Conservation (phyloP, 2,329 filamentous ascomycete species). For the Talaromyces pinophilus region DNA sequence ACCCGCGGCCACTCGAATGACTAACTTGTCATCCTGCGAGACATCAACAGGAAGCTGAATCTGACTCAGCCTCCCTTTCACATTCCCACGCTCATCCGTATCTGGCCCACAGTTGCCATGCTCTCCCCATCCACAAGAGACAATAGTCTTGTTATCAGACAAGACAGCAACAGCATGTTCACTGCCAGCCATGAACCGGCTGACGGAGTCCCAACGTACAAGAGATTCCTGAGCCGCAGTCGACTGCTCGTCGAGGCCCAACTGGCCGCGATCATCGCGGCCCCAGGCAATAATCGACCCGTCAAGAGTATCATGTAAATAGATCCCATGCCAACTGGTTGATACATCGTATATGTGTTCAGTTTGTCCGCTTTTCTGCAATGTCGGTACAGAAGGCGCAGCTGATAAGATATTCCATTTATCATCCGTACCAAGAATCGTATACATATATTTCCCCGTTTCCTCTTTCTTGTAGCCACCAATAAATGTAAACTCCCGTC, state of each 20-base stretch:
- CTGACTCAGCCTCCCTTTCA: conserved; percentile 67
- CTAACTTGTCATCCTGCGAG: conserved; percentile 42
- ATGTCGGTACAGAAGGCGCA: conserved; percentile 48
- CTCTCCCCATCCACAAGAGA: conserved; percentile 96
- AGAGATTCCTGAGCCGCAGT: conserved; percentile 22
- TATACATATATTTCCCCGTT: conserved; percentile 53
- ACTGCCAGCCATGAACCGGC: conserved; percentile 75
- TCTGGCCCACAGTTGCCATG: conserved; percentile 90
- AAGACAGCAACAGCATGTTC: conserved; percentile 83
- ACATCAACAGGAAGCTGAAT: conserved; percentile 60
- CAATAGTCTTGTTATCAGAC: conserved; percentile 59
- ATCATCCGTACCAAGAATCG: conserved; percentile 68
- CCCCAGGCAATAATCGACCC: conserved; percentile 73
- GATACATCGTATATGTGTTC: conserved; percentile 50
- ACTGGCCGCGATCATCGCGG: conserved; percentile 79
- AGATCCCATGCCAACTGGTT: conserved; percentile 81
- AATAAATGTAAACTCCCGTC: conserved; percentile 81
- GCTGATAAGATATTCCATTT: conserved; percentile 67
- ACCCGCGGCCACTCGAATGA: conserved; percentile 72
- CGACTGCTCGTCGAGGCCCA: conserved; percentile 63
- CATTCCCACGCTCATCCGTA: conserved; percentile 62
- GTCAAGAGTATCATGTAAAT: conserved; percentile 61
- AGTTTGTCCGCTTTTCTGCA: background rate
- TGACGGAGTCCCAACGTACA: conserved; percentile 38
- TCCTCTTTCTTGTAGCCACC: conserved; percentile 42